A percentile compares a stretch with the other conserved stretches of the same genome.
These are phyloP conservation scores for Starmerella scarabaei DNA, from an alignment of 805 yeast genomes.

Conservation along the genomic window DNA sequence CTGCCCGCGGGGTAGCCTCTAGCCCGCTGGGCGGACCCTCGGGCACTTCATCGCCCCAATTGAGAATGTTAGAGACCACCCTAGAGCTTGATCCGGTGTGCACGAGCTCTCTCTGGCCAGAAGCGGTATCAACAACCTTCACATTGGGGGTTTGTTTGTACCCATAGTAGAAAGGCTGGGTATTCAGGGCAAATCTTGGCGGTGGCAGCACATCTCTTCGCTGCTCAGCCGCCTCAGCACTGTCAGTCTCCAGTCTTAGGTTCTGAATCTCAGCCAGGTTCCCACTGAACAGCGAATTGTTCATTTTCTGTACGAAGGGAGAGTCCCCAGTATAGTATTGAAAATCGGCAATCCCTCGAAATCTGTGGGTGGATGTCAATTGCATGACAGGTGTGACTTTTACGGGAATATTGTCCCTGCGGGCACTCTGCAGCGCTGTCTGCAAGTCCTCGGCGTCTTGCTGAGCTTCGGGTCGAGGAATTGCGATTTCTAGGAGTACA, in stretches of 20 bases:
- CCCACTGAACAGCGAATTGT: slow-evolving; percentile 33
- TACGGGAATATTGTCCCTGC: slow-evolving; percentile 29
- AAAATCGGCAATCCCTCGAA: slow-evolving; percentile 79
- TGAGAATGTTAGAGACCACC: slow-evolving; percentile 26
- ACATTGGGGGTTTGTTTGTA: slow-evolving; percentile 61
- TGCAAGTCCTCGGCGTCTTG: slow-evolving; percentile 33
- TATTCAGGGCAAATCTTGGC: slow-evolving; percentile 62
- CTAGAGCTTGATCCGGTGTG: slow-evolving; percentile 23
- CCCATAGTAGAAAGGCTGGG: slow-evolving; percentile 64
- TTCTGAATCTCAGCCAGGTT: slow-evolving; percentile 31
- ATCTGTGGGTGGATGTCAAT: slow-evolving; percentile 54
- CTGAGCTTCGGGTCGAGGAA: slow-evolving; percentile 24
- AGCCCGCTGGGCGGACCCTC: slow-evolving; percentile 30
- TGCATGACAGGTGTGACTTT: slow-evolving; percentile 51
- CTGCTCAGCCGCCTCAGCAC: neutral
- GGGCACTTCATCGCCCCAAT: slow-evolving; percentile 28
- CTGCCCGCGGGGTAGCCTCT: slow-evolving; percentile 31
- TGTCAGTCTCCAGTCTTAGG: slow-evolving; percentile 10
- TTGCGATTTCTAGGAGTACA: slow-evolving; percentile 26
- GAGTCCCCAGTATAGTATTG: slow-evolving; percentile 56
- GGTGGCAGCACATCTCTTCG: slow-evolving; percentile 59
- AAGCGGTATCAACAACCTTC: slow-evolving; percentile 43
- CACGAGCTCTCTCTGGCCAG: slow-evolving; percentile 27
- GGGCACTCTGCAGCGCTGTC: slow-evolving; percentile 51
- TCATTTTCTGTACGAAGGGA: slow-evolving; percentile 33